Evolutionary conservation across 345 rosid genomes (phyloP), one percentile per base, ranked within the genome.

Genomic region (Syzygium aqueum): DNA sequence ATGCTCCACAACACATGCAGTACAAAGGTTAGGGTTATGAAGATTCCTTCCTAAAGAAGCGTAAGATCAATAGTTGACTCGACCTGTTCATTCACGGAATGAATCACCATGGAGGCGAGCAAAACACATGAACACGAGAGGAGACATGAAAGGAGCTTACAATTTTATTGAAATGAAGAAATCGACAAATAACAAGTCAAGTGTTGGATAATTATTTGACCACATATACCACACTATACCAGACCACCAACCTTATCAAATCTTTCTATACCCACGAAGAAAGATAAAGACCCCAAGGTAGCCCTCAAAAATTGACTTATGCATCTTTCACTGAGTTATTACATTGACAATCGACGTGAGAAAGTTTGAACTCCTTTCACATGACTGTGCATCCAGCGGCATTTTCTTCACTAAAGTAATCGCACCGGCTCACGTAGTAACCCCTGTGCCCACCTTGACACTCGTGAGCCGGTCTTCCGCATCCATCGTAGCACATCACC

Each of bases 381-480:
- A 95, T 91, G 91, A 93, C 88, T 59, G 90, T 86, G 90, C 98
- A 95, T 53, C 86, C 87, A 4, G 90, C 89, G 8, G 95, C 90
- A 87, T 92, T 92, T 11, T 94, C 98, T 85, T 94, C 95, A 28
- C 86, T 85, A 43, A 92, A 87, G 88, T 90, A 93, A 54, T 94
- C 94, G 40, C 92, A 91, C 28, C 92, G 85, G 33, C 88, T 86
- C 84, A 14, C 84, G 61, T 85, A 87, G 84, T 88, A 84, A 15
- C 53, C 82, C 25, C 88, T 53, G 87, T 28, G 54, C 51, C 90
- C 89, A 2, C 95, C 95, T 93, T 95, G 92, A 85, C 96, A 91
- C 6, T 92, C 94, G 51, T 90, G 93, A 51, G 93, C 95, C 0
- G 94, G 95, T 88, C 96, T 82, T 19, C 94, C 95, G 61, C 89